phyloP scores from a whole-genome alignment of 1,139 yeast genomes.

The Meyerozyma guilliermondii region DNA sequence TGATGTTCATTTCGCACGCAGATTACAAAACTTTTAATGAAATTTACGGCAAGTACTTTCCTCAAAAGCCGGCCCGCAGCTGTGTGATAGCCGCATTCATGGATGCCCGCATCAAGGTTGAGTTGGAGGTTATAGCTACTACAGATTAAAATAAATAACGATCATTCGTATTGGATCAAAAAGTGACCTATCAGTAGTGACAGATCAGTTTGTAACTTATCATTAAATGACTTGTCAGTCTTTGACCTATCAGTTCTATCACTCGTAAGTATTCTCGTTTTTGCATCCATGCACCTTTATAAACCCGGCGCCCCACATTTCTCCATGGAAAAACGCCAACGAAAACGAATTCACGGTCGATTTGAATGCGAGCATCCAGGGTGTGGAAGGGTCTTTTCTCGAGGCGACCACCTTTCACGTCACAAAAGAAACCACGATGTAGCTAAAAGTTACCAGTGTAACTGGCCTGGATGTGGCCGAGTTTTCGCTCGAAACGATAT shows the following conservation, averaged over 20 bases:
- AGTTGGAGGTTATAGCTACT: conserved; percentile 32
- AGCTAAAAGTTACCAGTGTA: conserved; percentile 28
- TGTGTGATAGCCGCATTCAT: conserved; percentile 37
- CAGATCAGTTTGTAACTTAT: too few species aligned
- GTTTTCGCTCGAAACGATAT: conserved; percentile 37
- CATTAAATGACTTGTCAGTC: too few species aligned
- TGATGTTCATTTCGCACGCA: conserved; percentile 45
- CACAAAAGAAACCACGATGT: conserved; percentile 41
- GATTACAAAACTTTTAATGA: conserved; percentile 41
- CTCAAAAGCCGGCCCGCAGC: conserved; percentile 51
- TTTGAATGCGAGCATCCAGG: conserved; percentile 13
- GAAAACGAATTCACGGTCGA: conserved; percentile 13
- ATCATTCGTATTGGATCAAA: too few species aligned
- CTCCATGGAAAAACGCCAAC: conserved; percentile 1
- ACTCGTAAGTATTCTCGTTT: too few species aligned
- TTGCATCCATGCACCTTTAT: not conserved
- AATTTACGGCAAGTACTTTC: conserved; percentile 43
- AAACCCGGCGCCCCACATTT: not conserved
- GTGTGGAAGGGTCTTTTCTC: conserved; percentile 36
- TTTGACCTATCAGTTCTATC: not conserved
- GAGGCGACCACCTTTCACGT: conserved; percentile 40
- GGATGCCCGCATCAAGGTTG: conserved; percentile 32
- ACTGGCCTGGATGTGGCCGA: conserved; percentile 31
- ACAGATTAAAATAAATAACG: too few species aligned
- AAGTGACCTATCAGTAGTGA: not conserved